Evolutionary conservation across 331 rosid genomes (phyloP).

Genomic region (Saraca asoca): DNA sequence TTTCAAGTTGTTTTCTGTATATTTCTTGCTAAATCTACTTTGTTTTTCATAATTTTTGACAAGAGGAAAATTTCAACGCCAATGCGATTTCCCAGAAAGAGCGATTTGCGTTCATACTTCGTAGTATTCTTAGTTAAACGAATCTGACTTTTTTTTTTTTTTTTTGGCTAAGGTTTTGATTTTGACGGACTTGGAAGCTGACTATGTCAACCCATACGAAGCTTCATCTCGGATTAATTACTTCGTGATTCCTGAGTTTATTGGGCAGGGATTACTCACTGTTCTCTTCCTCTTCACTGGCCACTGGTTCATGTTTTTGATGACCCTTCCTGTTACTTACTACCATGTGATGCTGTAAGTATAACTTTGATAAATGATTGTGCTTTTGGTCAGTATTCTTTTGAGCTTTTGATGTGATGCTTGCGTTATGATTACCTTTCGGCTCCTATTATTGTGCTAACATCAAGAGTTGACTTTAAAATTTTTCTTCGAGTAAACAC

Average conservation of each 20-base stretch:
- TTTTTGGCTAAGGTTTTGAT: conserved; percentile 71
- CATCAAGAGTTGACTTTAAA: too few species aligned
- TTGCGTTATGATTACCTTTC: background rate
- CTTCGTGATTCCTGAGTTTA: conserved; percentile 67
- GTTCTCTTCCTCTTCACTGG: conserved; percentile 69
- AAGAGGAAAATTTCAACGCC: background rate
- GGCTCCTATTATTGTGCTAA: background rate
- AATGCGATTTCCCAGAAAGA: conserved; percentile 10
- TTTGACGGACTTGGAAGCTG: conserved; percentile 85
- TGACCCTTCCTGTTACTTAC: conserved; percentile 66
- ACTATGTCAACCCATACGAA: conserved; percentile 80
- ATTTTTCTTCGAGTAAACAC: background rate
- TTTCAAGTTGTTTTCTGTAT: background rate
- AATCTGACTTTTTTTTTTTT: conserved; percentile 16
- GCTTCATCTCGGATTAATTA: conserved; percentile 77
- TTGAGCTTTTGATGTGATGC: background rate
- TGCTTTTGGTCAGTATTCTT: background rate
- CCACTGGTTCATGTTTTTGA: conserved; percentile 90
- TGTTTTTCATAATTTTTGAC: background rate
- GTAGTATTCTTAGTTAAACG: background rate
- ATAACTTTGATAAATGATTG: background rate
- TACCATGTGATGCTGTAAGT: conserved; percentile 72
- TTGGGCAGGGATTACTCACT: conserved; percentile 69
- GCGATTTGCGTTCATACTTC: background rate
- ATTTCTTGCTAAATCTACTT: background rate